Conservation (phyloP, 768 basidiomycete genomes). For the Gloeopeniophorella convolvens region DNA sequence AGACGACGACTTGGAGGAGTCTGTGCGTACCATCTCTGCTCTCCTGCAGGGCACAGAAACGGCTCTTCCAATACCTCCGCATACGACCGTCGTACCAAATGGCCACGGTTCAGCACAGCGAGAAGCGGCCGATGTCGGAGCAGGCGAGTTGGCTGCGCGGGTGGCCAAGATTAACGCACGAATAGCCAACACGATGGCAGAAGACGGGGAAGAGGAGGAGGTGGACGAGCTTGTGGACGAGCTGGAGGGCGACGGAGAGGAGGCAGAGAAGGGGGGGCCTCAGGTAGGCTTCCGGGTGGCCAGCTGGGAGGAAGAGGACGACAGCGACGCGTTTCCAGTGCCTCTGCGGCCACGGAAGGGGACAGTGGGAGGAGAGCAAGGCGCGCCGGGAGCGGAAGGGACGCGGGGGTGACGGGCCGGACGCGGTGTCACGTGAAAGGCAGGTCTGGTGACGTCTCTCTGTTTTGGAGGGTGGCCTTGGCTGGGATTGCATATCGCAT, state of each 20-base stretch:
- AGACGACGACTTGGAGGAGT: slow-evolving; percentile 62
- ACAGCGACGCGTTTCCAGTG: slow-evolving; percentile 61
- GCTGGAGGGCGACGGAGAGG: slow-evolving; percentile 28
- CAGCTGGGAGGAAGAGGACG: slow-evolving; percentile 45
- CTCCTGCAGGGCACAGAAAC: slow-evolving; percentile 46
- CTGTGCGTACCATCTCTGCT: slow-evolving; percentile 69
- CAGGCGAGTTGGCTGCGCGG: slow-evolving; percentile 42
- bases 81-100: slow-evolving; percentile 4
- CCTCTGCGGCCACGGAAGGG: slow-evolving; percentile 65
- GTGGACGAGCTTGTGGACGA: slow-evolving; percentile 31
- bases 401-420: too few relatives aligned
- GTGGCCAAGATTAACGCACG: slow-evolving; percentile 77
- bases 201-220: slow-evolving; percentile 41
- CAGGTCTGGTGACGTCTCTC: too few relatives aligned
- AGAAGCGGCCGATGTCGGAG: slow-evolving; percentile 3
- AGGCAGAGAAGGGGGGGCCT: slow-evolving; percentile 9
- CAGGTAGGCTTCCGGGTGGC: neutral
- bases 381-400: too few relatives aligned
- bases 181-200: slow-evolving; percentile 69
- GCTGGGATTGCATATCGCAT: too few relatives aligned
- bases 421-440: too few relatives aligned
- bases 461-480: too few relatives aligned
- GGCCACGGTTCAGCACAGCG: slow-evolving; percentile 10
- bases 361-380: slow-evolving; percentile 42
- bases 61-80: slow-evolving; percentile 14